Base-by-base conservation (phyloP, 2,329 filamentous ascomycete species). In the Fusarium metavorans region DNA sequence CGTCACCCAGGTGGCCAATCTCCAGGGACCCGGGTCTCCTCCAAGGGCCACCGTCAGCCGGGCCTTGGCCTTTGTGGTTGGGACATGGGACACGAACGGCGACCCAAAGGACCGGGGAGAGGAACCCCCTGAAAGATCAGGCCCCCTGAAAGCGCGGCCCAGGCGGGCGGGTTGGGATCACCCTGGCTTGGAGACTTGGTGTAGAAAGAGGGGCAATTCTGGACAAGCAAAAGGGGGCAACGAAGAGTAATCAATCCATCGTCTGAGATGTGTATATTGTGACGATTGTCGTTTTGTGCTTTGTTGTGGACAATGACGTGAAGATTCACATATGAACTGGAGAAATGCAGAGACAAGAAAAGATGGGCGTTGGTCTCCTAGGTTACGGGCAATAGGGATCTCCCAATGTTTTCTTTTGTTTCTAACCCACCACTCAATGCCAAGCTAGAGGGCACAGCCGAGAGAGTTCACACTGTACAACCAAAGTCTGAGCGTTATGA, bases 121-220 rank as follows among this genome's bases (percentile, higher is more conserved):
- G 62, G 67, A 71, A 71, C 65, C 70, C 73, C 73, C 73, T 76
- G 73, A 35, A 35, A 67, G 68, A 74, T 71, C 73, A 74, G 48
- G 70, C 61, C 73, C 73, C 73, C 73, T 72, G 68, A 67, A 67
- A 63, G 50, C 59, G 30, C 52, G 68, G 65, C 58, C 71, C 74
- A 76, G 68, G 65, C 64, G 73, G 73, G 73, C 67, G 73, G 75
- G 76, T 76, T 78, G 66, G 72, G 74, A 73, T 78, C 63, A 76
- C 67, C 77, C 77, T 59, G 66, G 77, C 45, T 71, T 67, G 39
- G 27, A n/a, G 59, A 61, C 66, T 58, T 64, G 61, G 63, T 52
- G 35, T 64, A 61, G 63, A 66, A 67, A 64, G 76, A 76, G 73
- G 75, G 71, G 70, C 71, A 74, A 67, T 75, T 57, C 64, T 66